Base-by-base conservation (phyloP, 2,329 filamentous ascomycete species). In the Beauveria pseudobassiana region DNA sequence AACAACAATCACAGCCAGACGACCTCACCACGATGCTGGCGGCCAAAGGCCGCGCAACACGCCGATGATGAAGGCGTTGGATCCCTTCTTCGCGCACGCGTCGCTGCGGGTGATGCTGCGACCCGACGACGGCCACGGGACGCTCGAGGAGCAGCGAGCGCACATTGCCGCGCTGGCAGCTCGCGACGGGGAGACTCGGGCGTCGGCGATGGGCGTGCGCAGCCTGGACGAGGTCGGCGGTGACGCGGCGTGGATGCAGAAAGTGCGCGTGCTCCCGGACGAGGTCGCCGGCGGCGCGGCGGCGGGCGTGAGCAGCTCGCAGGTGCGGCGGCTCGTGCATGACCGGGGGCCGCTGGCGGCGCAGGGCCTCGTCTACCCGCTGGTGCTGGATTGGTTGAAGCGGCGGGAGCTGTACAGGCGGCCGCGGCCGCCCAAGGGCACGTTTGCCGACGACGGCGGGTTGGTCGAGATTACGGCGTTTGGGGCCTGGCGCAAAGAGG, bases 61-160 rank as follows among this genome's bases (percentile, higher is more conserved):
- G 49, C 54, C 61, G 3, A 82, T 88, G 64, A 77, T 83, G 14
- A 73, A 72, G 0, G 82, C 83, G 0, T 76, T 93, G 2, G 76
- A 76, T 1, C 84, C 85, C 0, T 89, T 91, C 69, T 87, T 93
- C 65, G 74, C 76, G 1, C 78, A 78, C 14, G 83, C 90, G 59
- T 77, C 78, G 61, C 72, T 93, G 58, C 77, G 84, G 14, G 85
- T 91, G 1, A 87, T 83, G 55, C 80, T 86, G 70, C 78, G 90
- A 51, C 78, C 84, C 1, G 82, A 83, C 56, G 82, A 81, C 26
- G 79, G 80, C 49, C 89, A 85, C 80, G 88, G 87, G 1, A 76
- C 63, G 0, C 61, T 63, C n/a, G 68, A 63, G 14, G 72, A 73
- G 71, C 49, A 79, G 76, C 28, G 77, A 38, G 75, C 63, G 78